Conservation (phyloP, 345 rosid species). For the Salix exigua region DNA sequence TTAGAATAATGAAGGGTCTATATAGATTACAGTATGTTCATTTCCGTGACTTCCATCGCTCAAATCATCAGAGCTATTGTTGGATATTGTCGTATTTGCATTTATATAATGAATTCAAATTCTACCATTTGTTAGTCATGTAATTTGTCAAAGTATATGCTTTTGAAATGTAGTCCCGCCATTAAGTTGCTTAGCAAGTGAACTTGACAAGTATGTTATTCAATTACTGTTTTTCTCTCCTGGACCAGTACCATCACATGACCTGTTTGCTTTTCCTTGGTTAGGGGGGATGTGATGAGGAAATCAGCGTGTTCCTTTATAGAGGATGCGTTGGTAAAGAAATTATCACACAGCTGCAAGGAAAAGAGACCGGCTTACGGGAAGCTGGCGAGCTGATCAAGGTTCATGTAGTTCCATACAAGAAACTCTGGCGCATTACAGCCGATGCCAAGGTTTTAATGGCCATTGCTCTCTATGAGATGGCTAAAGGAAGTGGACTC, state of each 20-base stretch:
- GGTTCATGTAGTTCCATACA: slow-evolving; percentile 60
- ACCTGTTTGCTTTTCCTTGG: slow-evolving; percentile 9
- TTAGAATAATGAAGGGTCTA: neutral
- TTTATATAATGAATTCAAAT: neutral
- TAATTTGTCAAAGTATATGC: too few species aligned
- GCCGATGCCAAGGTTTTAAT: slow-evolving; percentile 69
- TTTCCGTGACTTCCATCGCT: neutral
- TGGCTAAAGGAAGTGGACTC: slow-evolving; percentile 61
- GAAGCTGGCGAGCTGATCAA: slow-evolving; percentile 79
- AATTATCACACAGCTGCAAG: slow-evolving; percentile 59
- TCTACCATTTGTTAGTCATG: neutral
- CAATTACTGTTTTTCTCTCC: too few species aligned
- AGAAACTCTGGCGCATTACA: slow-evolving; percentile 69
- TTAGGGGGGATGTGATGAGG: slow-evolving; percentile 97
- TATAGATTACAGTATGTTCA: neutral
- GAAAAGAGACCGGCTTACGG: slow-evolving; percentile 71
- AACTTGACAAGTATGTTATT: neutral
- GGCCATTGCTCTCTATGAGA: slow-evolving; percentile 74
- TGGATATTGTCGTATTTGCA: neutral
- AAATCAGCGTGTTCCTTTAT: slow-evolving; percentile 65
- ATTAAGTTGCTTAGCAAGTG: neutral
- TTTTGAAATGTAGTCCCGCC: neutral
- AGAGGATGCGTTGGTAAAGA: slow-evolving; percentile 56
- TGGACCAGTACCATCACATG: neutral
- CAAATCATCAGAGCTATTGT: neutral